Base-by-base conservation (phyloP, 345 rosid species). In the Hibiscus trionum region DNA sequence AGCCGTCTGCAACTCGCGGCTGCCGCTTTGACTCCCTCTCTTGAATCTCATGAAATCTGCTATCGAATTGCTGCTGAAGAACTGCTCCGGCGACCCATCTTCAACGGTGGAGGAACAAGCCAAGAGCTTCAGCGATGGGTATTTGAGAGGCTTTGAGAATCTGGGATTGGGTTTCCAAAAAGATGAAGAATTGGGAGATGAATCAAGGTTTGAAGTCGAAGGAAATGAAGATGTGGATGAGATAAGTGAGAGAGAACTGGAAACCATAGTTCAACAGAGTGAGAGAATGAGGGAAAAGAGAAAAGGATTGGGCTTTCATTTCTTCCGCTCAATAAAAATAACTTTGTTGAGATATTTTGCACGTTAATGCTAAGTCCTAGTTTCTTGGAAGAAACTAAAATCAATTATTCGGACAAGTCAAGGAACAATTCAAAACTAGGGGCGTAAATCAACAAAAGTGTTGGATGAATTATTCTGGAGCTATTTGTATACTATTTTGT, bases 1-100 rank as follows among this genome's bases (percentile, higher is more conserved):
- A 68, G 96, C 95, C 31, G 97, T 90, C 86, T 94, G 96, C 79
- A 91, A 76, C 75, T 86, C 86, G 53, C 86, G 84, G 27, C 83
- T 66, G 69, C 86, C 76, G 19, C 66, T 66, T 21, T 53, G 76
- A 33, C 70, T 21, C 1, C 86, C 88, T 77, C 73, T 81, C 58
- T 82, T 86, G 77, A 88, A 91, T 80, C 97, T 86, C 95, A 91
- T 80, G 84, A 86, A 91, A 84, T 90, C 95, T 3, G 90, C 91
- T 59, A 94, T 88, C 17, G 95, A 87, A 74, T 84, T 86, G 84
- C 72, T 82, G 61, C 73, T 76, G 21, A 82, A 77, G 24, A 91
- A 94, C 71, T 82, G 77, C 37, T 79, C 80, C 19, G 86, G 73
- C 5, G 90, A 84, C 46, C 73, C 90, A 72, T 86, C 88, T 61